A percentile compares a stretch with the other conserved stretches of the same genome.
These are phyloP conservation scores for Boletus calvinii DNA, from an alignment of 1,284 basidiomycete genomes.

Conservation along the genomic window DNA sequence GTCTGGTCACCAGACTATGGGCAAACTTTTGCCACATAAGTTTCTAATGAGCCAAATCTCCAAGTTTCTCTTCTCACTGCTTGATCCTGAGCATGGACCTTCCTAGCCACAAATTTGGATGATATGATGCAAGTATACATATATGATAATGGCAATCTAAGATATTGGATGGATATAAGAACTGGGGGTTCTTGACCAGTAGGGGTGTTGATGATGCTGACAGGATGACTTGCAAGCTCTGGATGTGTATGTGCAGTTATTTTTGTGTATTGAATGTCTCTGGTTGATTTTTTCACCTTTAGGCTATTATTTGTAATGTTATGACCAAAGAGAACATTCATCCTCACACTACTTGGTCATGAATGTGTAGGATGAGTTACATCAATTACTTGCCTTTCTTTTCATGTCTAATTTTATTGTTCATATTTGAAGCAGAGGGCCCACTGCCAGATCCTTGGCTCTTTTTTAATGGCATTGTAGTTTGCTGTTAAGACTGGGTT, in stretches of 20 bases:
- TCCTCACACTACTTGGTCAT: constrained; percentile 97
- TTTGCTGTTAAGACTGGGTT: too few relatives aligned
- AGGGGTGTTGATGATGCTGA: constrained; percentile 56
- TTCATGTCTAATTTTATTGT: background rate
- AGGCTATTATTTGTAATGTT: constrained; percentile 88
- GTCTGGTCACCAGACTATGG: too few relatives aligned
- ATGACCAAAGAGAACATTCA: constrained; percentile 73
- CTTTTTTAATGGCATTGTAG: constrained; percentile 97
- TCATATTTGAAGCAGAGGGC: constrained; percentile 67
- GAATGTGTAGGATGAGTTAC: constrained; percentile 67
- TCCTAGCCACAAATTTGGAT: too few relatives aligned
- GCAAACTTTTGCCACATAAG: too few relatives aligned
- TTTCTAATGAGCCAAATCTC: too few relatives aligned
- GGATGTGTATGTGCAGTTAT: constrained; percentile 46
- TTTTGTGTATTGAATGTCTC: background rate
- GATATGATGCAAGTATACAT: too few relatives aligned
- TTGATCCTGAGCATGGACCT: constrained; percentile 67
- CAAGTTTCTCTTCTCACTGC: constrained; percentile 64
- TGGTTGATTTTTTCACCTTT: background rate
- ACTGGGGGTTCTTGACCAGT: constrained; percentile 50
- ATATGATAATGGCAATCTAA: constrained; percentile 72
- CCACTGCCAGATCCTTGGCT: constrained; percentile 64
- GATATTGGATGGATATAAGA: constrained; percentile 73
- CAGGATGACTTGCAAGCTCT: constrained; percentile 65
- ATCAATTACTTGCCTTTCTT: background rate